Percentiles rank a stretch among this genome's conserved stretches.
Conservation (phyloP, 163 green algal species). For the Chloromonas sp. region DNA sequence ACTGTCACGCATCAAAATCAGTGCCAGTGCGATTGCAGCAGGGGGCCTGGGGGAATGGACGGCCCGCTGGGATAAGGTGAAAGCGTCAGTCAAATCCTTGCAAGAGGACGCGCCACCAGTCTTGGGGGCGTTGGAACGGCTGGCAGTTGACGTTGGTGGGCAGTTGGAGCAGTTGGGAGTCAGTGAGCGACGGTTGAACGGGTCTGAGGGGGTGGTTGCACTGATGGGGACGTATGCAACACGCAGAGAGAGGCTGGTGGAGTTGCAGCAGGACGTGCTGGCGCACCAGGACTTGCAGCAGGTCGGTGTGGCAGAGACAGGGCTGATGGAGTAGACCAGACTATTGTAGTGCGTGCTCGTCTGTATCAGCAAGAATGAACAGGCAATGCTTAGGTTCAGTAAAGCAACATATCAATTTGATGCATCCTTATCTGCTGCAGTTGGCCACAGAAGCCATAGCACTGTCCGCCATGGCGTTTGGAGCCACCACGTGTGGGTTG, state of each 20-base stretch:
- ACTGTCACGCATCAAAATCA: slow-evolving; percentile 26
- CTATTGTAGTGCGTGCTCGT: no score
- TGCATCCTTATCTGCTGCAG: no score
- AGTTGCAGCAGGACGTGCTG: slow-evolving; percentile 9
- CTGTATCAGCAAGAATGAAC: no score
- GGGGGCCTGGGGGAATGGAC: slow-evolving; percentile 15
- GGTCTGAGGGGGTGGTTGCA: background rate
- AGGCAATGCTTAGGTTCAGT: no score
- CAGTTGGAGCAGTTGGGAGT: slow-evolving; percentile 26
- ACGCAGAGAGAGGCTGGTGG: slow-evolving; percentile 6
- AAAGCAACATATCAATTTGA: no score
- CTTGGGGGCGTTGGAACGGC: background rate
- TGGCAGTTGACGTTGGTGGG: background rate
- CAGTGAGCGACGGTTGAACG: slow-evolving; percentile 20
- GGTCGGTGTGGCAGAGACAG: background rate
- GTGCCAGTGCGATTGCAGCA: slow-evolving; percentile 7
- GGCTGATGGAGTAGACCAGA: no score
- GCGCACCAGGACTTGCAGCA: slow-evolving; percentile 27
- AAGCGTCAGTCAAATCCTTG: slow-evolving; percentile 4
- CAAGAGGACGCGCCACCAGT: background rate
- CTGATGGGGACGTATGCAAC: slow-evolving; percentile 10
- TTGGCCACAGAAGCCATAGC: no score
- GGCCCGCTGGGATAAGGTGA: slow-evolving; percentile 12
- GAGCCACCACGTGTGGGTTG: no score
- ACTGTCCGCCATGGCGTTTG: no score